Conservation (phyloP, 306 rosid species). For the Acacia confusa region DNA sequence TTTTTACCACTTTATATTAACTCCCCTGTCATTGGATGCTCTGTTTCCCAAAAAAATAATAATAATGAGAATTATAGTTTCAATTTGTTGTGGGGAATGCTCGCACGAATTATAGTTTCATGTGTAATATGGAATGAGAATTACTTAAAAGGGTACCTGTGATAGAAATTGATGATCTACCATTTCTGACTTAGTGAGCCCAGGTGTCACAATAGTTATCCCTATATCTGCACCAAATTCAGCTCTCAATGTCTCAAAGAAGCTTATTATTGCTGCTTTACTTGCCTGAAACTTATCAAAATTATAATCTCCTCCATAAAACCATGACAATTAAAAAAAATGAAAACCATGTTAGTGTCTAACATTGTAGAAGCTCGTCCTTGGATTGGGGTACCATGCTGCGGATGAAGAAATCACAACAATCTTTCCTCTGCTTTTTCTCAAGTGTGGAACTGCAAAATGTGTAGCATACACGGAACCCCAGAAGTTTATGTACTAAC, state of each 20-base stretch:
- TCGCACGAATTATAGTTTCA: background rate
- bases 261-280: slow-evolving; percentile 34
- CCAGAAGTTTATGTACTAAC: slow-evolving; percentile 24
- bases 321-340: background rate
- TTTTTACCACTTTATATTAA: no score
- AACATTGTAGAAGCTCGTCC: slow-evolving; percentile 14
- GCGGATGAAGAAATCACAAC: slow-evolving; percentile 20
- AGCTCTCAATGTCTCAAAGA: slow-evolving; percentile 33
- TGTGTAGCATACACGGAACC: slow-evolving; percentile 23
- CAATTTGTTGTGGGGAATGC: no score
- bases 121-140: background rate
- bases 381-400: background rate
- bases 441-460: slow-evolving; percentile 17
- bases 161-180: background rate
- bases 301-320: background rate
- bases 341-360: background rate
- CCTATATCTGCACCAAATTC: slow-evolving; percentile 26
- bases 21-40: no score
- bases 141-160: background rate
- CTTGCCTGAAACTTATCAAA: slow-evolving; percentile 29
- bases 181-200: slow-evolving; percentile 3
- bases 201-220: slow-evolving; percentile 36
- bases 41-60: no score
- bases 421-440: slow-evolving; percentile 25
- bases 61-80: background rate